Conservation (phyloP, 495 filamentous ascomycete genomes). For the Neurospora sp. region DNA sequence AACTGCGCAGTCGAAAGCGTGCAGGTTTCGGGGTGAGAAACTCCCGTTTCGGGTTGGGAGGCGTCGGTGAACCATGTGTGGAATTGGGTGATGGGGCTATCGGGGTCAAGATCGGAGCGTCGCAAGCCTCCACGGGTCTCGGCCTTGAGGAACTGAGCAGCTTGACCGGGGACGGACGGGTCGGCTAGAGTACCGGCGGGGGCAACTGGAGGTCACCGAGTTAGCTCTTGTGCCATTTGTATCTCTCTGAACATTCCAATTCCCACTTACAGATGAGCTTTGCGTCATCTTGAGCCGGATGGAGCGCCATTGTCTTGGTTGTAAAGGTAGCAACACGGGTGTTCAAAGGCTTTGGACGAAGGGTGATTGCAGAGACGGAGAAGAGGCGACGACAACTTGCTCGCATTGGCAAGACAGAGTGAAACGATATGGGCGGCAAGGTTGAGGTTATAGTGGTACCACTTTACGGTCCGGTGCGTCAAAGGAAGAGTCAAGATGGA, state of each 20-base stretch:
- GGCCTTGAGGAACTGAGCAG: constrained; percentile 50
- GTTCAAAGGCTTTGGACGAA: not conserved
- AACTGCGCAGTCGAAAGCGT: constrained; percentile 77
- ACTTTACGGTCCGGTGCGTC: not conserved
- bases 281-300: constrained; percentile 27
- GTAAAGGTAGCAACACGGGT: not conserved
- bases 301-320: constrained; percentile 34
- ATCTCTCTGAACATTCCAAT: not conserved
- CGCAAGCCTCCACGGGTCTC: constrained; percentile 35
- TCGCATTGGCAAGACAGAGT: not conserved
- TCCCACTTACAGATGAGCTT: constrained; percentile 43
- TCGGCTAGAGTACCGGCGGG: constrained; percentile 21
- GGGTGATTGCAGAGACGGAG: constrained; percentile 1
- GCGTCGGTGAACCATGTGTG: constrained; percentile 75
- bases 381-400: not conserved
- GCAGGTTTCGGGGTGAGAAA: constrained; percentile 67
- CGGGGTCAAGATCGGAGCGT: constrained; percentile 39
- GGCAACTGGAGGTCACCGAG: constrained; percentile 34
- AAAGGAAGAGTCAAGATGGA: not conserved
- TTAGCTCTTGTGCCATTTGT: constrained; percentile 22
- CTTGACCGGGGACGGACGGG: constrained; percentile 33
- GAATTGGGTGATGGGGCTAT: constrained; percentile 68
- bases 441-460: not conserved
- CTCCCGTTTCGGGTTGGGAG: constrained; percentile 35
- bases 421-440: not conserved